phyloP scores from a whole-genome alignment of 2,329 filamentous ascomycete species.

The Blastomyces parvus region DNA sequence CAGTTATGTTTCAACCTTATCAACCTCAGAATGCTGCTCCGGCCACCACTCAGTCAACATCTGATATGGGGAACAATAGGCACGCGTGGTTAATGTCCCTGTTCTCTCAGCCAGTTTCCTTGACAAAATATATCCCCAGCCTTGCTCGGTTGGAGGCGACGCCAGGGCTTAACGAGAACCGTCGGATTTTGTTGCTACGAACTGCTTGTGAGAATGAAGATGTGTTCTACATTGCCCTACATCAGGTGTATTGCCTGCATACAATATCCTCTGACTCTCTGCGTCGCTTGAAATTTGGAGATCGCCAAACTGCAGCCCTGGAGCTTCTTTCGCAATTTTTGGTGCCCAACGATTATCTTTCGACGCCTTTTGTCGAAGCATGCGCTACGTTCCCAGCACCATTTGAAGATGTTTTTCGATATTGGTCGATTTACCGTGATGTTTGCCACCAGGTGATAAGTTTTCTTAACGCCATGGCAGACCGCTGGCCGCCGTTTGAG shows the following conservation, averaged over 20 bases:
- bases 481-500: constrained; percentile 33
- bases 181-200: constrained; percentile 41
- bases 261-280: constrained; percentile 30
- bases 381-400: constrained; percentile 42
- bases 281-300: constrained; percentile 29
- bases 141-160: background rate
- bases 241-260: constrained; percentile 56
- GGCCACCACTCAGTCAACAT: background rate
- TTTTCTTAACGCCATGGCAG: constrained; percentile 39
- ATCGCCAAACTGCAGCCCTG: constrained; percentile 23
- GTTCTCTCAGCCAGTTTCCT: background rate
- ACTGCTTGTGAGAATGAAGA: constrained; percentile 51
- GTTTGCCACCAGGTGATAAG: constrained; percentile 32
- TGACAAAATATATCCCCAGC: background rate
- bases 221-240: constrained; percentile 54
- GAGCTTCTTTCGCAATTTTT: constrained; percentile 37
- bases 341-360: constrained; percentile 38
- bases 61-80: background rate
- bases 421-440: constrained; percentile 27
- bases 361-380: constrained; percentile 33
- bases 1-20: background rate
- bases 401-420: constrained; percentile 19
- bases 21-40: background rate
- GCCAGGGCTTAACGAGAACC: background rate
- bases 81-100: background rate